Base-by-base conservation (phyloP, 345 rosid genomes). In the Acer yangbiense region DNA sequence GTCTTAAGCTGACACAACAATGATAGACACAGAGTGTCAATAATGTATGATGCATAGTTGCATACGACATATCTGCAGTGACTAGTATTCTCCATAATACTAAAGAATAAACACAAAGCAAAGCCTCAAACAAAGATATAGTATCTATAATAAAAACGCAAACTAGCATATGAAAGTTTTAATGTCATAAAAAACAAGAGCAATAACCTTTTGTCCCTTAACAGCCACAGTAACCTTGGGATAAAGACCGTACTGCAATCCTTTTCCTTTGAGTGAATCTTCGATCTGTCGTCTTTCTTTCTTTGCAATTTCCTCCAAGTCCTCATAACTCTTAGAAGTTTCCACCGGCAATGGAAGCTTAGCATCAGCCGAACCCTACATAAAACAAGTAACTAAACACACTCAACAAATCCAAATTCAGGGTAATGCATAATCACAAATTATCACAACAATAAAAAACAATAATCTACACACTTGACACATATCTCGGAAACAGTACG, bases 121-220 rank as follows among this genome's bases (percentile, higher is more conserved):
- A 50, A 63, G 43, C 13, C 29, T 48, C 1, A 50, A 64, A 18
- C 25, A 57, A 32, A 39, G 12, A 46, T 46, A 74, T 10, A n/a
- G 14, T 17, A 0, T 23, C 25, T 27, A 17, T 3, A 16, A 11
- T 20, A 20, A 17, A 39, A 9, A 73, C 10, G 14, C 9, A 72
- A 72, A 72, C 10, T 32, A n/a, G 18, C 16, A 41, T 12, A 29
- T 3, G 13, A 54, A 17, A 5, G 43, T 14, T 5, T 62, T 54
- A 13, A 18, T 17, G 16, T 10, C 12, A 46, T 5, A 21, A 14
- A 68, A 69, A 55, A 58, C n/a, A 52, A 68, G 9, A 18, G 71
- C 21, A 71, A 74, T 27, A 81, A 94, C 99, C 98, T 91, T 93
- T 88, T 90, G 97, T 74, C 98, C 98, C 84, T 91, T 95, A 77